phyloP scores from a whole-genome alignment of 257 asterid species.

The Galeopsis tetrahit region DNA sequence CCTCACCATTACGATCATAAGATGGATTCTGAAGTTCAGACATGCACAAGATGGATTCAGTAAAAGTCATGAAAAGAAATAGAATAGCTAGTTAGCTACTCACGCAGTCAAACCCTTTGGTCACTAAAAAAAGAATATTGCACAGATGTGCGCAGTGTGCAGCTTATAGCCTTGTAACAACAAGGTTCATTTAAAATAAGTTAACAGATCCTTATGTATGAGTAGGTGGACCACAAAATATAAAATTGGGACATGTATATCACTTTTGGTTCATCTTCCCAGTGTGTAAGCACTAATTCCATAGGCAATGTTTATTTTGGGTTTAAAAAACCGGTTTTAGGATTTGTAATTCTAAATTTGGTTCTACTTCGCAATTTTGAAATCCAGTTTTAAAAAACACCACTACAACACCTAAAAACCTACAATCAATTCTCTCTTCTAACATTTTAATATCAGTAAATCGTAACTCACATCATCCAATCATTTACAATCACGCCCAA shows the following conservation, averaged over 20 bases:
- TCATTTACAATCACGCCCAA: too few species aligned
- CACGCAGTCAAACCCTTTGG: neutral
- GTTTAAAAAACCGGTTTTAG: too few species aligned
- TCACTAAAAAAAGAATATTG: neutral
- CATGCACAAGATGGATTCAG: slow-evolving; percentile 1
- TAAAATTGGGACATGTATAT: neutral
- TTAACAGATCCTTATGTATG: neutral
- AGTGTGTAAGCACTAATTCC: too few species aligned
- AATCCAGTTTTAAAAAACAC: too few species aligned
- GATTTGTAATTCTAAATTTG: too few species aligned
- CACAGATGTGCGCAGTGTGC: neutral
- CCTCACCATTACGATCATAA: neutral
- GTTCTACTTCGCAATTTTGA: too few species aligned
- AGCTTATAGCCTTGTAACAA: neutral
- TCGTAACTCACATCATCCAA: too few species aligned
- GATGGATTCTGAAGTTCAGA: slow-evolving; percentile 27
- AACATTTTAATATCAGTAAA: too few species aligned
- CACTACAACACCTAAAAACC: too few species aligned
- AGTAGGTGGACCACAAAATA: neutral
- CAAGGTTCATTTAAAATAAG: neutral
- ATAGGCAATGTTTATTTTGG: too few species aligned
- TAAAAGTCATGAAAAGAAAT: neutral
- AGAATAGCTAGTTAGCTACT: neutral
- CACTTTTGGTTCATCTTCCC: neutral
- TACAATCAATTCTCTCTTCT: too few species aligned